Evolutionary conservation across 495 filamentous ascomycete species (phyloP), one percentile per base, ranked within the genome.

Genomic region (Penicillium chermesinum): DNA sequence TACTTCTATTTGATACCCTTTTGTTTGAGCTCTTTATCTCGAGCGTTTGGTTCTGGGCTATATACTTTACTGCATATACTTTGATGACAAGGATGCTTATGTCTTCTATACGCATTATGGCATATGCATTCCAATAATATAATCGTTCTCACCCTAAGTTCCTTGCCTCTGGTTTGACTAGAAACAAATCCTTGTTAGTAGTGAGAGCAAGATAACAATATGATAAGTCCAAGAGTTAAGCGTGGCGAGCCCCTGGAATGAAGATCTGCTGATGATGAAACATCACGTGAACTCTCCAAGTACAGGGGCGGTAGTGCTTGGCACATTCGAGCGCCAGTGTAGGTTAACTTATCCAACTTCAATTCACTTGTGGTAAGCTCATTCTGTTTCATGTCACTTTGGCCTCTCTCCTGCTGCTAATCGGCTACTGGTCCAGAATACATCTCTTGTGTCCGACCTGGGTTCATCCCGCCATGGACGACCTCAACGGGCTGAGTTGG

Each of bases 401-500:
- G 16, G 12, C 9, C 10, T 44, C 15, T 30, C 15, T 38, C 14
- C 38, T 22, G 14, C 16, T 14, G 15, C 48, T n/a, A 41, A 49
- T 34, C 20, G 15, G 2, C 19, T 20, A 32, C 20, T 19, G 19
- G 20, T 17, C 9, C 22, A 30, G 25, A 30, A 30, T 44, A 14
- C 14, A 38, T 10, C 40, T 44, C 40, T 10, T 14, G 41, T 32
- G 38, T 42, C 38, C 35, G 37, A 32, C 30, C 30, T 38, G 21
- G 39, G 45, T 18, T 39, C 48, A 41, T 34, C 51, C 37, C 50
- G 60, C 52, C 36, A 83, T 83, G 79, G 77, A 83, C 49, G 79
- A 83, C 49, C 70, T 83, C 4, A 72, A 69, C 44, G 76, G 79
- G 49, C 59, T 83, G 50, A 77, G 72, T 59, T 83, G 78, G 78